phyloP scores from a whole-genome alignment of 176 grass and related monocot genomes.

The Sorghum bicolor region DNA sequence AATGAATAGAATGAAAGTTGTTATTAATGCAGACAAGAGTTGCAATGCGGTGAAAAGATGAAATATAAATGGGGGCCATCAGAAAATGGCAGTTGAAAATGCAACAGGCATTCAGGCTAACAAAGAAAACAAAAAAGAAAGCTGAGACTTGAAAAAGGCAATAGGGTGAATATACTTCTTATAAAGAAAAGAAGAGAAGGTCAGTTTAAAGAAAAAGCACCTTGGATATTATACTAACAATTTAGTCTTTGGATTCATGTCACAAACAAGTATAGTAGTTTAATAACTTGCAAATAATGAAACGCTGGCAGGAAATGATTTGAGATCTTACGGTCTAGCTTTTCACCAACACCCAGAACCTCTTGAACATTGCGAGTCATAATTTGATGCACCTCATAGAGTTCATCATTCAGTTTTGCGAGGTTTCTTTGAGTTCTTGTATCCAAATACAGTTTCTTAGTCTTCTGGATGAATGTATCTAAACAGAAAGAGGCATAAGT shows the following conservation, averaged over 20 bases:
- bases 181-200: neutral
- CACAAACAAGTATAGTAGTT: slow-evolving; percentile 9
- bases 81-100: neutral
- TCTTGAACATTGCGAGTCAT: slow-evolving; percentile 98
- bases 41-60: neutral
- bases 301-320: slow-evolving; percentile 10
- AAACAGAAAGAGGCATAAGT: slow-evolving; percentile 18
- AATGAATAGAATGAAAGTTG: slow-evolving; percentile 35
- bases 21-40: neutral
- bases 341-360: slow-evolving; percentile 98
- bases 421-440: slow-evolving; percentile 92
- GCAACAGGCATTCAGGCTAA: neutral
- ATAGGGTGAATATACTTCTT: neutral
- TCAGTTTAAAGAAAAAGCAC: neutral
- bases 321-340: slow-evolving; percentile 75
- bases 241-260: neutral
- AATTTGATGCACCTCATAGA: slow-evolving; percentile 95
- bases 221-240: neutral
- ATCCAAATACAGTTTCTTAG: slow-evolving; percentile 94
- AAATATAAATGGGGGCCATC: neutral
- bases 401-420: slow-evolving; percentile 89
- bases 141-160: neutral
- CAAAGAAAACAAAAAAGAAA: neutral
- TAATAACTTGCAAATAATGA: neutral
- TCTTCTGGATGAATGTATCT: slow-evolving; percentile 99